Evolutionary conservation across 257 asterid genomes (phyloP).

Genomic region (Osmanthus fragrans): DNA sequence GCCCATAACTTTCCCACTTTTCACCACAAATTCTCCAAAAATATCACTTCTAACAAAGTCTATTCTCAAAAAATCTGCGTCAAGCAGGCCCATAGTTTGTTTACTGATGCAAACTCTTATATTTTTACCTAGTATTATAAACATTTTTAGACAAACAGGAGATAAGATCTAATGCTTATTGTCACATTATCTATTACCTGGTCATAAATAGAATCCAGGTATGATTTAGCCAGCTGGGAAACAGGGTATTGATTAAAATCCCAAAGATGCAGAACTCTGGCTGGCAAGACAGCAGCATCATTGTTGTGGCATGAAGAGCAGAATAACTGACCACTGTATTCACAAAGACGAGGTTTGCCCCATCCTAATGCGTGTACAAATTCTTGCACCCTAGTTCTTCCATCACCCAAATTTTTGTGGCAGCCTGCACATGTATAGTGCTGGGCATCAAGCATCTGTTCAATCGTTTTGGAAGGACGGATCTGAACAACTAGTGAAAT

Average conservation of each 20-base stretch:
- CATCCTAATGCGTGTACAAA: constrained; percentile 76
- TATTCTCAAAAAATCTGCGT: too few species aligned
- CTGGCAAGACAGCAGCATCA: constrained; percentile 87
- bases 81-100: neutral
- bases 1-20: too few species aligned
- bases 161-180: neutral
- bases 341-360: constrained; percentile 96
- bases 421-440: constrained; percentile 88
- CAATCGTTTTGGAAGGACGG: constrained; percentile 58
- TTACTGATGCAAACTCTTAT: neutral
- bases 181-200: constrained; percentile 49
- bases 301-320: constrained; percentile 87
- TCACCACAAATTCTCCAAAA: too few species aligned
- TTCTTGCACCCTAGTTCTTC: constrained; percentile 69
- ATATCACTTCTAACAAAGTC: too few species aligned
- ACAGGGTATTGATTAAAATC: constrained; percentile 84
- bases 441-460: constrained; percentile 85
- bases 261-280: constrained; percentile 87
- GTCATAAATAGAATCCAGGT: constrained; percentile 80
- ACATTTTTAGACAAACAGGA: constrained; percentile 9
- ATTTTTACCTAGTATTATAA: neutral
- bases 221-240: constrained; percentile 86
- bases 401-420: constrained; percentile 68
- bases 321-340: constrained; percentile 82
- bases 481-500: constrained; percentile 68